Conservation (phyloP, 352 stramenopile genomes). For the Pythium rhizo-oryzae region DNA sequence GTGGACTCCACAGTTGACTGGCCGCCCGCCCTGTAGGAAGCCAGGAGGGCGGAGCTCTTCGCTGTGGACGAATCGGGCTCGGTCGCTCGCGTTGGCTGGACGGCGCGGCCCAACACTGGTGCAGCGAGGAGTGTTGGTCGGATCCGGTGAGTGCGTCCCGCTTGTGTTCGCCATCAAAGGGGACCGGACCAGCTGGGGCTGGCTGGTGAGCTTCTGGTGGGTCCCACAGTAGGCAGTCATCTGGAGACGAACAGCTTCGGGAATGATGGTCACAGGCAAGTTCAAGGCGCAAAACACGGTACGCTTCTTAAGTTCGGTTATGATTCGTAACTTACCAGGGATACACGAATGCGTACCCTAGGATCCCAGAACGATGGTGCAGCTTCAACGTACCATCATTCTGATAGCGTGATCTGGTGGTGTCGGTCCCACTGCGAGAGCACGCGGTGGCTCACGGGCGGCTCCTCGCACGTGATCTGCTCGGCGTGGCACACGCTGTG, state of each 20-base stretch:
- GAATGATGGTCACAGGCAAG: slow-evolving; percentile 17
- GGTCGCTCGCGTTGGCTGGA: too few species aligned
- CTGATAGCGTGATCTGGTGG: background rate
- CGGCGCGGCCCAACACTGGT: too few species aligned
- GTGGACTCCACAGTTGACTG: too few species aligned
- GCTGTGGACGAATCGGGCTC: background rate
- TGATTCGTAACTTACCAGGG: too few species aligned
- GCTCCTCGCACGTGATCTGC: slow-evolving; percentile 17
- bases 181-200: background rate
- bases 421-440: slow-evolving; percentile 18
- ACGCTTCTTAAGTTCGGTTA: background rate
- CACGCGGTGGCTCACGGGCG: slow-evolving; percentile 10
- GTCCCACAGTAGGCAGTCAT: slow-evolving; percentile 14
- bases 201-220: background rate
- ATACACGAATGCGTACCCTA: too few species aligned
- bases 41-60: slow-evolving; percentile 4
- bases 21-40: too few species aligned
- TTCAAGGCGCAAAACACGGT: slow-evolving; percentile 11
- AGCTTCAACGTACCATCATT: slow-evolving; percentile 3
- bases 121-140: too few species aligned
- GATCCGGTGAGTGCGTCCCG: too few species aligned
- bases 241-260: slow-evolving; percentile 14
- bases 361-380: background rate
- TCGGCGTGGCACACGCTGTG: slow-evolving; percentile 18
- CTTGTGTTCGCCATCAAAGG: too few species aligned